These are phyloP conservation scores for Aureobasidium sp. DNA, from an alignment of 2,329 filamentous ascomycete genomes.

Conservation along the genomic window DNA sequence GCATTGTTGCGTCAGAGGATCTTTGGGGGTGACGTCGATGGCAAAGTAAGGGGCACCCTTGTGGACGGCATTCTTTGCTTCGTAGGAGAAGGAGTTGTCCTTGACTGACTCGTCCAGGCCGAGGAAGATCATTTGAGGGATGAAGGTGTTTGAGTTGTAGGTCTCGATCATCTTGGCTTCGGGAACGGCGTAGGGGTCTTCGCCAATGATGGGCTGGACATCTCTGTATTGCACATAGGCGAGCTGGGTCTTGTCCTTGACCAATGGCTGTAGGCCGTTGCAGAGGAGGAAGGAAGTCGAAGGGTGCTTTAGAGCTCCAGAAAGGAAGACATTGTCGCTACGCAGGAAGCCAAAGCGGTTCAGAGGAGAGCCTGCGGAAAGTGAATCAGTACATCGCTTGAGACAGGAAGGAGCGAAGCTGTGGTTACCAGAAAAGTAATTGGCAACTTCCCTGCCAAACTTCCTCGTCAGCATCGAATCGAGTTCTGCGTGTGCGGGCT, in stretches of 20 bases:
- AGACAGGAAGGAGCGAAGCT: background rate
- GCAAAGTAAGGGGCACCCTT: slow-evolving; percentile 80
- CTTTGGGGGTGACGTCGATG: slow-evolving; percentile 70
- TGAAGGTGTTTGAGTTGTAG: slow-evolving; percentile 64
- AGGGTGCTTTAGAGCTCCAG: slow-evolving; percentile 58
- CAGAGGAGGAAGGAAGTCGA: slow-evolving; percentile 68
- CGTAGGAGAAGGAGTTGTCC: slow-evolving; percentile 50
- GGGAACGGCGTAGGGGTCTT: slow-evolving; percentile 60
- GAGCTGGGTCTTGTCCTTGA: slow-evolving; percentile 54
- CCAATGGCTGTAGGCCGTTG: slow-evolving; percentile 69
- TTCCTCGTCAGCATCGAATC: slow-evolving; percentile 67
- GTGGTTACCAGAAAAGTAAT: slow-evolving; percentile 66
- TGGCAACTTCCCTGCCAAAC: slow-evolving; percentile 72
- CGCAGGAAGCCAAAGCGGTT: slow-evolving; percentile 77
- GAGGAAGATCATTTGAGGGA: slow-evolving; percentile 73
- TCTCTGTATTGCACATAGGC: slow-evolving; percentile 64
- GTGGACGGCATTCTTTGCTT: slow-evolving; percentile 59
- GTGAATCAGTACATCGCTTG: background rate
- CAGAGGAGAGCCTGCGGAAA: slow-evolving; percentile 54
- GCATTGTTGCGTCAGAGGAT: slow-evolving; percentile 54
- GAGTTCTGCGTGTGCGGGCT: slow-evolving; percentile 51
- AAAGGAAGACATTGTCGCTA: slow-evolving; percentile 62
- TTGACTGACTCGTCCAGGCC: slow-evolving; percentile 64
- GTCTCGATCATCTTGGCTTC: slow-evolving; percentile 67
- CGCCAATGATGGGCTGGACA: slow-evolving; percentile 62